Evolutionary conservation across 371 early-diverging fungal species (phyloP).

Genomic region (Syncephalastrum contaminatum): DNA sequence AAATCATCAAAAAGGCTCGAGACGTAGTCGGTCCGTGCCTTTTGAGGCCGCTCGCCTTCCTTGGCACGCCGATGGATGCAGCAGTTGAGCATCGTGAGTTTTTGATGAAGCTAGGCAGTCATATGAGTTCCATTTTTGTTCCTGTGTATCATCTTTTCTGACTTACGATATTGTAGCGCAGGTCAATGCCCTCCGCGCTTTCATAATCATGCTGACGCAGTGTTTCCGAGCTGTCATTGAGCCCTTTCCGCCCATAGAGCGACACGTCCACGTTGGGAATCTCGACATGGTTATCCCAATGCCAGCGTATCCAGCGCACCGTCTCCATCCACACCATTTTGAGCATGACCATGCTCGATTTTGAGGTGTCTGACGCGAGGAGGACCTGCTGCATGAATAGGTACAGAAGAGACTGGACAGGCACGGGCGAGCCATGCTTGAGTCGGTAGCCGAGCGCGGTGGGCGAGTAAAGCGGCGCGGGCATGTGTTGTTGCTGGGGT

Average conservation of each 20-base stretch:
- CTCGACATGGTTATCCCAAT: constrained; percentile 60
- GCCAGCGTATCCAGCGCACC: constrained; percentile 57
- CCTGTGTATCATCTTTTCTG: too few species aligned
- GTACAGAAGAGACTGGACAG: constrained; percentile 63
- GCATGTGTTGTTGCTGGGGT: not conserved
- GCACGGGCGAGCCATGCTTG: constrained; percentile 57
- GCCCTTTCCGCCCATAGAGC: constrained; percentile 16
- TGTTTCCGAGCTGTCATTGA: constrained; percentile 13
- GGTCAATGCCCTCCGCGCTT: constrained; percentile 59
- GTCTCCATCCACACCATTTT: constrained; percentile 66
- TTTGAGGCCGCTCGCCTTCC: not conserved
- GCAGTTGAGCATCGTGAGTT: constrained; percentile 89
- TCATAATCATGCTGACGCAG: constrained; percentile 10
- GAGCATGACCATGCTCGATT: constrained; percentile 56
- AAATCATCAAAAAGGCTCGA: constrained; percentile 10
- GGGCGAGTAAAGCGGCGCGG: constrained; percentile 23
- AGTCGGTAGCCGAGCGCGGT: constrained; percentile 46
- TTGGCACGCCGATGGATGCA: constrained; percentile 64
- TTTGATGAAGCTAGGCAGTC: constrained; percentile 69
- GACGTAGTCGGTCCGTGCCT: constrained; percentile 1
- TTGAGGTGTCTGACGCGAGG: constrained; percentile 41
- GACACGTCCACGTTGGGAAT: constrained; percentile 57
- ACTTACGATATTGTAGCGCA: constrained; percentile 65
- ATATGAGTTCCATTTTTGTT: not conserved
- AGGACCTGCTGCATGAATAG: constrained; percentile 53